phyloP scores from a whole-genome alignment of 1,284 basidiomycete species.

The Leucoagaricus sp. region DNA sequence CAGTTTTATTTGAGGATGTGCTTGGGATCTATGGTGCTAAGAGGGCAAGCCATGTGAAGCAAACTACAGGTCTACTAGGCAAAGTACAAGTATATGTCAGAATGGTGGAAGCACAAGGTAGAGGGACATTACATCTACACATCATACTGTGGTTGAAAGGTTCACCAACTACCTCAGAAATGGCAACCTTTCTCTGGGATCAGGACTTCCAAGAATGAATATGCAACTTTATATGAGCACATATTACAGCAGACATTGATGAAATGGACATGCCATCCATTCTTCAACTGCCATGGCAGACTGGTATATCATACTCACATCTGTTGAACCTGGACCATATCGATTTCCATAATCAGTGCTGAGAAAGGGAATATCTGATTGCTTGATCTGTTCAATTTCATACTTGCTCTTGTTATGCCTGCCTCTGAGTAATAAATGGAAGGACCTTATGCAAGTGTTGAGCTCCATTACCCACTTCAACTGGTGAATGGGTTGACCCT shows the following conservation, averaged over 20 bases:
- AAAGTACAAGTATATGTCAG: constrained; percentile 25
- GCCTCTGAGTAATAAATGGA: not conserved
- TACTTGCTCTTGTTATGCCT: not conserved
- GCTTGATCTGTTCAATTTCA: not conserved
- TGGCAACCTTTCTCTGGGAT: not conserved
- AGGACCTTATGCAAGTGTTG: constrained; percentile 32
- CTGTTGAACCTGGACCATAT: not conserved
- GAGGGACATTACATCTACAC: constrained; percentile 27
- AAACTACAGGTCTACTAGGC: constrained; percentile 21
- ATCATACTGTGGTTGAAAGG: constrained; percentile 25
- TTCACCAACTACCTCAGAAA: constrained; percentile 16
- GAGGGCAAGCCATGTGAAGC: not conserved
- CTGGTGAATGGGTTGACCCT: constrained; percentile 15
- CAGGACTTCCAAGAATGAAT: not conserved
- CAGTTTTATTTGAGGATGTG: not conserved
- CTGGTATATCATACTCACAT: not conserved
- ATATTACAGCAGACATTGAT: not conserved
- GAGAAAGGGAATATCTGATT: not conserved
- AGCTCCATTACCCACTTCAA: constrained; percentile 38
- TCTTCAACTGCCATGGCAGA: not conserved
- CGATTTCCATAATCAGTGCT: not conserved
- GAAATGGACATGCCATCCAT: not conserved
- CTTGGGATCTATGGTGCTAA: not conserved
- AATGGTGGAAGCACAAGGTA: constrained; percentile 27
- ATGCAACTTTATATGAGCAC: not conserved